phyloP scores from a whole-genome alignment of 2,329 filamentous ascomycete genomes.

The Arachnomyces sp. region DNA sequence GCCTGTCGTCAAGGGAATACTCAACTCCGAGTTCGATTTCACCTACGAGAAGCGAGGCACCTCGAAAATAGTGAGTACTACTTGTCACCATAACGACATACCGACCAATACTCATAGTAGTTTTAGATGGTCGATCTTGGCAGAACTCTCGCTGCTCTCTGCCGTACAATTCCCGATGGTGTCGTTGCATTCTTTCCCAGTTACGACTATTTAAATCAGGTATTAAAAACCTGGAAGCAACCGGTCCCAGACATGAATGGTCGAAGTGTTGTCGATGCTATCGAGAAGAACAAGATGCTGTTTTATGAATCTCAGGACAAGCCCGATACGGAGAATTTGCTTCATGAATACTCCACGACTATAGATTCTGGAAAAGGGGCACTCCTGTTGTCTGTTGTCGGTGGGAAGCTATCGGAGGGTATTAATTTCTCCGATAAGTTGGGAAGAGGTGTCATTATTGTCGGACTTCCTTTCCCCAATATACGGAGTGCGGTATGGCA shows the following conservation, averaged over 20 bases:
- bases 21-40: constrained; percentile 65
- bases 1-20: constrained; percentile 50
- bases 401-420: constrained; percentile 90
- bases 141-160: constrained; percentile 62
- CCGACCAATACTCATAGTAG: constrained; percentile 2
- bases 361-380: constrained; percentile 61
- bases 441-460: constrained; percentile 81
- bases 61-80: constrained; percentile 47
- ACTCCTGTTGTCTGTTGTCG: constrained; percentile 80
- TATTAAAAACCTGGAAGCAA: constrained; percentile 56
- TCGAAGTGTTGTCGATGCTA: constrained; percentile 22
- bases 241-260: constrained; percentile 20
- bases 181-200: constrained; percentile 94
- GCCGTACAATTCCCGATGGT: constrained; percentile 71
- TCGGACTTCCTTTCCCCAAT: constrained; percentile 90
- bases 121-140: constrained; percentile 62
- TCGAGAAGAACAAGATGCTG: constrained; percentile 34
- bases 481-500: constrained; percentile 86
- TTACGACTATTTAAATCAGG: constrained; percentile 79
- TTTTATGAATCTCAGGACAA: constrained; percentile 47
- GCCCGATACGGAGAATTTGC: constrained; percentile 56
- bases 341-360: constrained; percentile 64
- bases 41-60: constrained; percentile 71
- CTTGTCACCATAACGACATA: neutral
- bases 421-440: constrained; percentile 95